Evolutionary conservation across 2,329 filamentous ascomycete genomes (phyloP), one percentile per base, ranked within the genome.

Genomic region (Fusarium chaquense): DNA sequence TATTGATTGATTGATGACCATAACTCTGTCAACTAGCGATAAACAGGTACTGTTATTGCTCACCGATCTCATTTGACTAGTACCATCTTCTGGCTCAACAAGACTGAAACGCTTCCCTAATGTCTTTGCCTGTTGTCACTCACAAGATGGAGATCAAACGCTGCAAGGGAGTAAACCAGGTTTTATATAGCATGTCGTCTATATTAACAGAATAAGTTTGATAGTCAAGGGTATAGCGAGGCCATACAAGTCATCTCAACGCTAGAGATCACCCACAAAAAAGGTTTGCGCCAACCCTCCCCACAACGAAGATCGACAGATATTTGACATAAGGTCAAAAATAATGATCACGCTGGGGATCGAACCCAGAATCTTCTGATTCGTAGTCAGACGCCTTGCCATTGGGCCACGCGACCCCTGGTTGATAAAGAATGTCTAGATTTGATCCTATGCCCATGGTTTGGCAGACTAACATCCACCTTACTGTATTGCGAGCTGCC

Each of bases 311-410:
- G 12, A 51, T 46, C 33, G 9, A 38, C 32, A 18, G 18, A 54
- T 36, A 51, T 35, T 58, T 6, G 20, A 26, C 24, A 22, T 13
- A 26, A 12, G 1, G 6, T 22, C 10, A 58, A 58, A 44, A 44
- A 61, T 28, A 52, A 47, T 70, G 67, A 70, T 69, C 68, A 69
- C 64, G 68, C 54, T 58, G 57, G 74, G 74, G 74, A 68, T 76
- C 74, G 75, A 76, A 76, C 75, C 75, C 71, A 74, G 65, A 72
- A 76, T 76, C 73, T 76, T 73, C 74, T 76, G 74, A 75, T 76
- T 76, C 74, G 74, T 75, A 76, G 74, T 74, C 74, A 76, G 74
- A 75, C 73, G 73, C 75, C 74, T 75, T 76, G 74, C 74, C 74
- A 76, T 76, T 76, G 69, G 72, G 72, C 73, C 72, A 75, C 73